Percentiles rank a stretch among this genome's conserved stretches.
These are phyloP conservation scores for Backusella sp. DNA, from an alignment of 192 early-diverging fungal species.

Conservation along the genomic window DNA sequence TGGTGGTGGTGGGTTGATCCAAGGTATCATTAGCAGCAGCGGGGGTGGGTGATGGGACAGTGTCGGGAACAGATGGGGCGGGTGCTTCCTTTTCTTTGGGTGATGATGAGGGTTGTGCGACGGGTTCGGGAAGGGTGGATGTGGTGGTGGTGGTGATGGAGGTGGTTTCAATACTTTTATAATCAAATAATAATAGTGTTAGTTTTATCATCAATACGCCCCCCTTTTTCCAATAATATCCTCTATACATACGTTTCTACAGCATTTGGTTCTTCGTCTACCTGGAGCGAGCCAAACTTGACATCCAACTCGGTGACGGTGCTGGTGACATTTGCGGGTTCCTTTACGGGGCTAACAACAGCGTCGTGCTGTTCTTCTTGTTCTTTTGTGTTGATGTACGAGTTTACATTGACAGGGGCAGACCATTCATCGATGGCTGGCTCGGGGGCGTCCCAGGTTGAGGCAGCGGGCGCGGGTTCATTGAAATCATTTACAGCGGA, in stretches of 20 bases:
- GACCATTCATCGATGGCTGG: conserved; percentile 27
- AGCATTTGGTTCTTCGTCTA: conserved; percentile 52
- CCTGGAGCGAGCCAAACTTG: conserved; percentile 80
- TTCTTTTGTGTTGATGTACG: conserved; percentile 1
- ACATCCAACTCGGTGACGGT: conserved; percentile 64
- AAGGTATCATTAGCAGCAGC: neutral
- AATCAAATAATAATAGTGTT: no score
- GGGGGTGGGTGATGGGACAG: neutral
- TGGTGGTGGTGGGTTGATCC: neutral
- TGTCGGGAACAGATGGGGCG: conserved; percentile 7
- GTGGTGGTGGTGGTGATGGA: neutral
- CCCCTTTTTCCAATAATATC: no score
- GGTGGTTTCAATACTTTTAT: neutral
- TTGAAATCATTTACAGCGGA: conserved; percentile 1
- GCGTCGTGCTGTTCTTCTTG: conserved; percentile 4
- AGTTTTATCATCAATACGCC: neutral
- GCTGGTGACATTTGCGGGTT: conserved; percentile 78
- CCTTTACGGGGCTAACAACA: conserved; percentile 39
- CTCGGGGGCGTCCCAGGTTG: conserved; percentile 13
- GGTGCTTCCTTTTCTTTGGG: neutral
- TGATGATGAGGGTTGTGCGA: neutral
- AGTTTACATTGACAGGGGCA: neutral
- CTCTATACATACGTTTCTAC: conserved; percentile 20
- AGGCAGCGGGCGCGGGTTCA: neutral
- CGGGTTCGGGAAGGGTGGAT: neutral